Percentiles rank a stretch among this genome's conserved stretches.
Conservation (phyloP, 2,329 filamentous ascomycete genomes). For the Leptodontidium sp. region DNA sequence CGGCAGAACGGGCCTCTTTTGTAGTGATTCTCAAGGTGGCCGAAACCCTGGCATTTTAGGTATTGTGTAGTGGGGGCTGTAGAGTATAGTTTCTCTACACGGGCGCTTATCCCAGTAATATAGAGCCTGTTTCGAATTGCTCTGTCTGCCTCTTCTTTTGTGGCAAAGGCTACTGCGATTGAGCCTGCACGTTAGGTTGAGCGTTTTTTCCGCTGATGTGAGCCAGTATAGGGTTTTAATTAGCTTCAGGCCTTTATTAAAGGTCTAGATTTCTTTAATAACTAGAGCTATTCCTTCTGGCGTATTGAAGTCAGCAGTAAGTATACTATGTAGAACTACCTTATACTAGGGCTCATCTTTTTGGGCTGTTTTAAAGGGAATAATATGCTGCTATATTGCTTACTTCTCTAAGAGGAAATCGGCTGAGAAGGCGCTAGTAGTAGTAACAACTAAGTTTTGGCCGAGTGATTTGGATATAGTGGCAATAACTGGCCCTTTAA, state of each 20-base stretch:
- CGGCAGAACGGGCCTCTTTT: too few relatives aligned
- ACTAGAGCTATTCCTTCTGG: not conserved
- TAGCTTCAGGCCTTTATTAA: too few relatives aligned
- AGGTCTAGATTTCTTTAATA: too few relatives aligned
- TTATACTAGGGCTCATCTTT: not conserved
- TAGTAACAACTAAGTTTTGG: too few relatives aligned
- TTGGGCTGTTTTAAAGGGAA: too few relatives aligned
- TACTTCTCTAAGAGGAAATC: not conserved
- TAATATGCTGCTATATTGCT: not conserved
- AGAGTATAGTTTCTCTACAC: not conserved
- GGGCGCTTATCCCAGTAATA: not conserved
- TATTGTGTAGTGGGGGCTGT: not conserved
- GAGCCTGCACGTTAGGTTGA: too few relatives aligned
- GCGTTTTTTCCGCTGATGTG: too few relatives aligned
- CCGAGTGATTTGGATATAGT: not conserved
- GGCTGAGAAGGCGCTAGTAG: not conserved
- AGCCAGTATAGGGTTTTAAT: too few relatives aligned
- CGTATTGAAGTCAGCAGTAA: not conserved
- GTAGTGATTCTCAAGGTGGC: too few relatives aligned
- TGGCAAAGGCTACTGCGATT: too few relatives aligned
- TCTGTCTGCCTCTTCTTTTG: too few relatives aligned
- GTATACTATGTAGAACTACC: not conserved
- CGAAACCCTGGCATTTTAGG: not conserved
- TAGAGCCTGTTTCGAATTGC: too few relatives aligned
- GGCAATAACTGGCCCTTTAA: not conserved